Evolutionary conservation across 2,329 filamentous ascomycete species (phyloP).

Genomic region (Hypoxylon sp.): DNA sequence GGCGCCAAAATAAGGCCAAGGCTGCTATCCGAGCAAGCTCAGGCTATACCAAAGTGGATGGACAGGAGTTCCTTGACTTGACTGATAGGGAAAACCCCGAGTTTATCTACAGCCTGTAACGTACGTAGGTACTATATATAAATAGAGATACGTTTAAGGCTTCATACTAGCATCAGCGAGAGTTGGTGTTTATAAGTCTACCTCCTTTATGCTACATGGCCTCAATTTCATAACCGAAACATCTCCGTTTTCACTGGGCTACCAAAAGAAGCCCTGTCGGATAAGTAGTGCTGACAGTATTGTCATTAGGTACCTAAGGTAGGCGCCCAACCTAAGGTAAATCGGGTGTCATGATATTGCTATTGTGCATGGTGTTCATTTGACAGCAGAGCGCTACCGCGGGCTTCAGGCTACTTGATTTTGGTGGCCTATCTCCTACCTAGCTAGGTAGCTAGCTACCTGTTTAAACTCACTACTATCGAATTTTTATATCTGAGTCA

Average conservation of each 20-base stretch:
- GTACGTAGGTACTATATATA: not conserved
- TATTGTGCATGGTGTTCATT: not conserved
- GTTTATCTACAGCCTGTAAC: constrained; percentile 71
- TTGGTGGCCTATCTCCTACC: not conserved
- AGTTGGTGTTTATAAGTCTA: not conserved
- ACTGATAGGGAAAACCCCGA: constrained; percentile 77
- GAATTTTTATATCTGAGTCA: constrained; percentile 22
- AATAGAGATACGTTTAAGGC: not conserved
- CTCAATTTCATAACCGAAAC: not conserved
- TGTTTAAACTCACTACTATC: not conserved
- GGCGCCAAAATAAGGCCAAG: constrained; percentile 72
- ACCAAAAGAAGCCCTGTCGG: not conserved
- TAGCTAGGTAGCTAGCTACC: not conserved
- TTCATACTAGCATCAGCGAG: not conserved
- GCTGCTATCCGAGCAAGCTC: constrained; percentile 64
- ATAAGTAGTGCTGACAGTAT: not conserved
- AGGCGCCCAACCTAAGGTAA: no score
- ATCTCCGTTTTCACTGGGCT: not conserved
- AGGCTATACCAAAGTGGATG: constrained; percentile 73
- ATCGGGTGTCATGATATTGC: no score
- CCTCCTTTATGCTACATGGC: not conserved
- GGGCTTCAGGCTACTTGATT: not conserved
- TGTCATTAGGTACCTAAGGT: not conserved
- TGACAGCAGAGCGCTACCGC: not conserved
- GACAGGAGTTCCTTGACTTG: constrained; percentile 77